Evolutionary conservation across 306 rosid genomes (phyloP), one percentile per base, ranked within the genome.

Genomic region (Acacia acuminata): DNA sequence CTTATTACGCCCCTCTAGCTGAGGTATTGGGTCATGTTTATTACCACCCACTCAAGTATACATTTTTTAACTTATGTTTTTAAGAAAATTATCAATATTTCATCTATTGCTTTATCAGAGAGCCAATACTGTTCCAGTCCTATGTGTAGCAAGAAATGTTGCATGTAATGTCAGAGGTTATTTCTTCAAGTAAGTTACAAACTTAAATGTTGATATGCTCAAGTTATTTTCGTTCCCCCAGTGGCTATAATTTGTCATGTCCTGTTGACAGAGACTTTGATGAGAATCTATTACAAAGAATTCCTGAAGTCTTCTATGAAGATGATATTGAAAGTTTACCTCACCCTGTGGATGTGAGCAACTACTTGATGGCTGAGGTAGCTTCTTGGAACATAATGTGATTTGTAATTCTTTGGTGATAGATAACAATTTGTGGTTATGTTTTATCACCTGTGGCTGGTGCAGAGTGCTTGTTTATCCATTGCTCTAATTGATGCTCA

Each of bases 301-400:
- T 96, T 50, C 81, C 88, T 45, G 97, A 89, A 64, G 75, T 91
- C 58, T 91, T 90, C 86, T 92, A 88, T 51, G 98, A 96, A 90
- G 99, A 96, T 73, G 99, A 92, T 45, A 86, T 92, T 86, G 78
- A 74, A 73, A 86, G 77, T 87, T 90, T 96, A 85, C 99, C 98
- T 67, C 91, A 85, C 70, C 89, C 99, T 84, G 94, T 89, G 60
- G 99, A 96, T 87, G 98, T 92, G 84, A 94, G 98, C 92, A 96
- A 85, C 84, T 94, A 91, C 89, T 81, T 96, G 94, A 91, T 94
- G 86, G 85, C 92, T 14, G 98, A 96, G 99, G 99, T 96, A 96
- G 76, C 66, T 55, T 81, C 63, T 56, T 56, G 63, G 63, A 56
- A 56, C 27, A 56, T 70, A 77, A 85, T 50, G 76, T 58, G 27